A percentile compares a stretch with the other conserved stretches of the same genome.
Conservation (phyloP, 73 alveolate genomes). For the Paramecium biaurelia region DNA sequence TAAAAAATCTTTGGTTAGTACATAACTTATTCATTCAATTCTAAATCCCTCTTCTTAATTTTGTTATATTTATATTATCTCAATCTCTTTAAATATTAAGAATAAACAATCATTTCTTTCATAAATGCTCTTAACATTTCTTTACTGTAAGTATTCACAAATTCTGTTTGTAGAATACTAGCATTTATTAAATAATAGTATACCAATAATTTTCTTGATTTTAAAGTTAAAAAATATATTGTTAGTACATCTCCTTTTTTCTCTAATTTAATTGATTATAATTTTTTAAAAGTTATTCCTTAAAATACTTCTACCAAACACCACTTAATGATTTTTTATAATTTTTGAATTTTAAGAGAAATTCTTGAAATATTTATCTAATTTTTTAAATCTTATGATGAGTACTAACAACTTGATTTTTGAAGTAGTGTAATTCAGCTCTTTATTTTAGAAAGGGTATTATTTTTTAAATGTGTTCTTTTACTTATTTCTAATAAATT, state of each 20-base stretch:
- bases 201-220: background rate
- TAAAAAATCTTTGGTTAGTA: background rate
- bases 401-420: background rate
- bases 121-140: background rate
- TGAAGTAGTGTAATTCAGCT: background rate
- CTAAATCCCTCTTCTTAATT: background rate
- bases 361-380: background rate
- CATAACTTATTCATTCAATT: background rate
- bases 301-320: background rate
- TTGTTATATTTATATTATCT: background rate
- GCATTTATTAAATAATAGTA: background rate
- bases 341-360: background rate
- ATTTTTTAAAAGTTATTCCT: background rate
- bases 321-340: background rate
- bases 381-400: background rate
- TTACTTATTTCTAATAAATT: background rate
- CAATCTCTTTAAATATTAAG: background rate
- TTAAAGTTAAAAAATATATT: background rate
- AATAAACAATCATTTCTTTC: background rate
- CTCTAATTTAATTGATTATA: background rate
- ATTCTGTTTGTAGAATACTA: background rate
- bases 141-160: background rate
- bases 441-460: background rate
- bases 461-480: background rate
- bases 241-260: background rate